These are phyloP conservation scores for Hortiboletus flavorubellus DNA, from an alignment of 768 basidiomycete species.

Conservation along the genomic window DNA sequence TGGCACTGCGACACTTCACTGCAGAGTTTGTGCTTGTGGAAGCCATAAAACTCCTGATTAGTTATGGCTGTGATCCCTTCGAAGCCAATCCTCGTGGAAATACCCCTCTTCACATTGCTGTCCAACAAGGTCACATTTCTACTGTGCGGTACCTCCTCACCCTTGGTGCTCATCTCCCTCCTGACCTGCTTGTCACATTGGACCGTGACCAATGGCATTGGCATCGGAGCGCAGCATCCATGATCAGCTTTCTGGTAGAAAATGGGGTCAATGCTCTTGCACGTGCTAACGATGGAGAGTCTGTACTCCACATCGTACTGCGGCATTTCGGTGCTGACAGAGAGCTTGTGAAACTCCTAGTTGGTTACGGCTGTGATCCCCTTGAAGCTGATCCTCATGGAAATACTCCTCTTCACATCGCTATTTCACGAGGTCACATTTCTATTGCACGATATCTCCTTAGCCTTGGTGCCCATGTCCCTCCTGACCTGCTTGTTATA, in stretches of 20 bases:
- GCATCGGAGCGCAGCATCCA: no score
- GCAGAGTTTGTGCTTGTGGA: no score
- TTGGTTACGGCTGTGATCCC: background rate
- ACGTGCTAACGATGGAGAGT: no score
- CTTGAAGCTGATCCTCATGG: background rate
- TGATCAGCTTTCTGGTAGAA: no score
- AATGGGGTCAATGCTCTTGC: no score
- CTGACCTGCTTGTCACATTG: no score
- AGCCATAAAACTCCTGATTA: background rate
- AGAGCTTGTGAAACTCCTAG: background rate
- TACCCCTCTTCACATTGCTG: background rate
- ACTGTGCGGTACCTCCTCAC: background rate
- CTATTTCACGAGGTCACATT: background rate
- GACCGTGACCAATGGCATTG: no score
- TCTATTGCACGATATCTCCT: background rate
- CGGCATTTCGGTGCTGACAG: no score
- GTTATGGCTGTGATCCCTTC: background rate
- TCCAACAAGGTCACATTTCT: background rate
- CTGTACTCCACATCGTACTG: no score
- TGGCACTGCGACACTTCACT: no score
- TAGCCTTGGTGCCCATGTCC: background rate
- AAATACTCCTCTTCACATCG: background rate
- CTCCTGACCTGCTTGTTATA: no score
- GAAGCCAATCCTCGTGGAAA: background rate
- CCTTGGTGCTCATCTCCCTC: no score